Evolutionary conservation across 192 early-diverging fungal species (phyloP).

Genomic region (Backusella mclennaniae): DNA sequence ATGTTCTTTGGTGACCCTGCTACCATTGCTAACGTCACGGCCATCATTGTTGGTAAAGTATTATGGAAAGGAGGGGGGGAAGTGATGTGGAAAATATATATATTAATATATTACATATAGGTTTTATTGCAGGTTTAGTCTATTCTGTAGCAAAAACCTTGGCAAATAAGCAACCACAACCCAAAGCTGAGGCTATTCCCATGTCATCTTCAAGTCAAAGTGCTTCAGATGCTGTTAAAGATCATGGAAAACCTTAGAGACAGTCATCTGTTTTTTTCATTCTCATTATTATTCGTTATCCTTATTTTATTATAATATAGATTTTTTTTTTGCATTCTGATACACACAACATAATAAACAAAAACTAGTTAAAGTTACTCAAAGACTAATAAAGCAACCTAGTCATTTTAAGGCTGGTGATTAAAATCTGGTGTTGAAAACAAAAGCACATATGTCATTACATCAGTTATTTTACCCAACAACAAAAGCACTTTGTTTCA

Average conservation of each 20-base stretch:
- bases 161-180: slow-evolving; percentile 43
- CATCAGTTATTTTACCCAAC: background rate
- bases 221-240: slow-evolving; percentile 34
- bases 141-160: slow-evolving; percentile 73
- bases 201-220: slow-evolving; percentile 40
- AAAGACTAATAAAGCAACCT: background rate
- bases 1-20: slow-evolving; percentile 89
- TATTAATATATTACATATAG: slow-evolving; percentile 5
- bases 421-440: background rate
- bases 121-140: slow-evolving; percentile 68
- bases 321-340: background rate
- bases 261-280: background rate
- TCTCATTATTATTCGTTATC: background rate
- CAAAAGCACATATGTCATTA: background rate
- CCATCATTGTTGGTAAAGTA: slow-evolving; percentile 76
- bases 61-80: background rate
- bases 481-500: background rate
- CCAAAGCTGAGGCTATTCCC: slow-evolving; percentile 25
- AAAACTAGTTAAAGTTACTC: background rate
- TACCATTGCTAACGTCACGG: slow-evolving; percentile 77
- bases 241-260: slow-evolving; percentile 1
- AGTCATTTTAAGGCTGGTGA: background rate
- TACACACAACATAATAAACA: background rate
- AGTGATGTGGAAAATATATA: background rate
- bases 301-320: background rate